Conservation (phyloP, 495 filamentous ascomycete genomes). For the Venustampulla echinocandica region DNA sequence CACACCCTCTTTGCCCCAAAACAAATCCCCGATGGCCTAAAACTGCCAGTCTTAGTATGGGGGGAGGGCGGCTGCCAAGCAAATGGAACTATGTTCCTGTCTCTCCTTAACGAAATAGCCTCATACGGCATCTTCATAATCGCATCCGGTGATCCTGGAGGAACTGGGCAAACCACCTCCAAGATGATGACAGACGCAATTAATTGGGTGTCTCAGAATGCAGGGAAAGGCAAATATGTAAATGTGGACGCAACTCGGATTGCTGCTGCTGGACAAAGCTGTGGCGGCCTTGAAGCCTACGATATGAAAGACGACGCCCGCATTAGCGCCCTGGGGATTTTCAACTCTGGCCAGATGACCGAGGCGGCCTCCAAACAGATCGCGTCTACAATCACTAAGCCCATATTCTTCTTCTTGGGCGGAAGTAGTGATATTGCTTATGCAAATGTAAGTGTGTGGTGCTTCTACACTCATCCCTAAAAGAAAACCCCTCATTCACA, state of each 20-base stretch:
- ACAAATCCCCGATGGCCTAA: slow-evolving; percentile 13
- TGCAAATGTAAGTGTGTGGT: slow-evolving; percentile 16
- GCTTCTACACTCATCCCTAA: background rate
- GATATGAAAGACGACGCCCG: slow-evolving; percentile 14
- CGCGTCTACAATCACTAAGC: slow-evolving; percentile 15
- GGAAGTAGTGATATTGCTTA: slow-evolving; percentile 27
- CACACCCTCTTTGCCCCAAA: slow-evolving; percentile 25
- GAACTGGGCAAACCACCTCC: slow-evolving; percentile 18
- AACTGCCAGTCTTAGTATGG: slow-evolving; percentile 28
- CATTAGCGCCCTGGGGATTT: slow-evolving; percentile 24
- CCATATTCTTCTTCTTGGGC: slow-evolving; percentile 24
- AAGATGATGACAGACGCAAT: slow-evolving; percentile 18
- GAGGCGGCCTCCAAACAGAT: slow-evolving; percentile 6
- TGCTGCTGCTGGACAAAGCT: slow-evolving; percentile 22
- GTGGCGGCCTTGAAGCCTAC: slow-evolving; percentile 27
- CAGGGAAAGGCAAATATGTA: slow-evolving; percentile 24
- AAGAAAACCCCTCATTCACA: background rate
- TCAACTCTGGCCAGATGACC: slow-evolving; percentile 20
- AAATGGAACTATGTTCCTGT: slow-evolving; percentile 12
- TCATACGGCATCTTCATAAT: slow-evolving; percentile 27
- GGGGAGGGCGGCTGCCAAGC: slow-evolving; percentile 28
- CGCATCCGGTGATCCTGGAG: slow-evolving; percentile 22
- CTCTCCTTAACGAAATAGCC: slow-evolving; percentile 22
- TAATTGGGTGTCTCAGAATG: slow-evolving; percentile 25
- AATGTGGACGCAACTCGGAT: slow-evolving; percentile 22